Evolutionary conservation across 371 early-diverging fungal species (phyloP), one percentile per base, ranked within the genome.

Genomic region (Lichtheimia corymbifera): DNA sequence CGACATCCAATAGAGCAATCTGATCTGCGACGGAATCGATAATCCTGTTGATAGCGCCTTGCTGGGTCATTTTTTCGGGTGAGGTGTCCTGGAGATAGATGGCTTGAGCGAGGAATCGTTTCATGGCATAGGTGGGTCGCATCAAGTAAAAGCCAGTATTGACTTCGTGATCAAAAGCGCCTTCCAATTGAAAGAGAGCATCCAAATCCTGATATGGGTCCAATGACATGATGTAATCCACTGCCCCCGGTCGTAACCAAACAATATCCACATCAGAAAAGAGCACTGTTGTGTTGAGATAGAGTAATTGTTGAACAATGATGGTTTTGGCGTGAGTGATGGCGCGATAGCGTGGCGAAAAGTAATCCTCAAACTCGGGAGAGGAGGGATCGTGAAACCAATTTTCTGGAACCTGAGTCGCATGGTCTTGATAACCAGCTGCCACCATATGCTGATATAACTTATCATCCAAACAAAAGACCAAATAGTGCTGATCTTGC

Each of bases 251-350:
- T 40, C 69, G 62, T 6, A 72, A 58, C 76, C 76, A 79, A 4
- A 79, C 72, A 41, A 72, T 65, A 57, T 79, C 79, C 2, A 74
- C 72, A 55, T 76, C 74, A 6, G 76, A 66, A 50, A 74, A 79
- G 20, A 79, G 59, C 2, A 76, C 76, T 14, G 65, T 69, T 18
- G 74, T 57, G 47, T 73, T 65, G 15, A 72, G 63, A 50, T 79
- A 68, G 1, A 79, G 53, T 13, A 79, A 44, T 47, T 65, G 72
- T 18, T 79, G 76, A 7, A 79, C 74, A 22, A 79, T 71, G 2
- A 74, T 17, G 6, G 76, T 72, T 43, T 73, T 74, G 12, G 76
- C 67, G 41, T 72, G 58, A 13, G 66, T 61, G 47, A 64, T 64
- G 18, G 51, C 41, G 6, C 53, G 50, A 15, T 54, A 41, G 28